phyloP scores from a whole-genome alignment of 306 rosid genomes.

The Sophora flavescens region DNA sequence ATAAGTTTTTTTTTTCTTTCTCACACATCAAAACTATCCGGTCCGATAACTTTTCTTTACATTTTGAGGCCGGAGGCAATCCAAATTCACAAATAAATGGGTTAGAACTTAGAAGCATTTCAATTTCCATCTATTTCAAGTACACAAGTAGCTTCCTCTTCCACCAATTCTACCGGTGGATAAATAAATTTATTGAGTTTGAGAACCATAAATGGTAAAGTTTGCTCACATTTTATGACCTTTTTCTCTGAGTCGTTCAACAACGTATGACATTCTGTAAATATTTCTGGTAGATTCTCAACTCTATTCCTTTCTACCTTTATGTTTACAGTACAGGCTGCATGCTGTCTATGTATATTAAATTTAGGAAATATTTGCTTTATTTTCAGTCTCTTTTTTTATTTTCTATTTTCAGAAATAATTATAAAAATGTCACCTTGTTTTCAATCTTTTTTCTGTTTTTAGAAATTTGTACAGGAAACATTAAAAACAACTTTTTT shows the following conservation, averaged over 20 bases:
- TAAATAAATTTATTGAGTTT: slow-evolving; percentile 48
- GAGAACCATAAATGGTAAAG: slow-evolving; percentile 27
- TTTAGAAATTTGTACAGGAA: no score
- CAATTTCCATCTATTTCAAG: slow-evolving; percentile 20
- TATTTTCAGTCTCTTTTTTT: no score
- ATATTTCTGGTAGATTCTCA: slow-evolving; percentile 19
- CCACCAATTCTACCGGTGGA: no score
- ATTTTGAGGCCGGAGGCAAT: no score
- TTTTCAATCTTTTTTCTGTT: no score
- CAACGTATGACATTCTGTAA: slow-evolving; percentile 17
- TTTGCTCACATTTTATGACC: slow-evolving; percentile 36
- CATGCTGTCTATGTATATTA: slow-evolving; percentile 27
- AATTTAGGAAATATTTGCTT: slow-evolving; percentile 20
- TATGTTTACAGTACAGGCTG: slow-evolving; percentile 19
- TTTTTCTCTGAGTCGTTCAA: slow-evolving; percentile 23
- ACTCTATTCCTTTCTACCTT: slow-evolving; percentile 36
- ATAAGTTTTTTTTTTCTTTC: no score
- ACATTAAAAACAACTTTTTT: no score
- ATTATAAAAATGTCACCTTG: no score
- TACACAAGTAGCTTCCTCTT: neutral
- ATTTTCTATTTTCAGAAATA: no score
- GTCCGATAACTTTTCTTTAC: no score
- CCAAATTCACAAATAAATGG: slow-evolving; percentile 13
- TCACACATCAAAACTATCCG: no score
- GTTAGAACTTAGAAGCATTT: slow-evolving; percentile 16